These are phyloP conservation scores for Xerophyta viscosa DNA, from an alignment of 106 monocot species.

Conservation along the genomic window DNA sequence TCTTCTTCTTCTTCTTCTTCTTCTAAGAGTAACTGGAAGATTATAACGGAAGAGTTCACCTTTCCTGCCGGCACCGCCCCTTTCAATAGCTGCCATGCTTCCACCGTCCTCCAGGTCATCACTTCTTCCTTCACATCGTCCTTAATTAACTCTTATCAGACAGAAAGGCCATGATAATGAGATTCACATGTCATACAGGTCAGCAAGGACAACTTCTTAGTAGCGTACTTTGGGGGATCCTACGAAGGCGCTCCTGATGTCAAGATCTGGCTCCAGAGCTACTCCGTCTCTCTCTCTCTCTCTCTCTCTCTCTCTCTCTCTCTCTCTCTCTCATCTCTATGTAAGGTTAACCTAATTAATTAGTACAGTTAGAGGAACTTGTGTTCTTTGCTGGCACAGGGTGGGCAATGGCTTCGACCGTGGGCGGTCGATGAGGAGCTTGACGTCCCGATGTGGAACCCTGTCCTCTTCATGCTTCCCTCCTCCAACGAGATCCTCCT, in stretches of 20 bases:
- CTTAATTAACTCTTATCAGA: not conserved
- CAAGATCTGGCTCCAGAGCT: slow-evolving; percentile 89
- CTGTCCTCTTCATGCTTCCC: slow-evolving; percentile 87
- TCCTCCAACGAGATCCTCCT: slow-evolving; percentile 69
- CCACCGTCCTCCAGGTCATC: slow-evolving; percentile 72
- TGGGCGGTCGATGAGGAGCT: slow-evolving; percentile 55
- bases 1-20: no score
- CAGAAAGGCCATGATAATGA: no score
- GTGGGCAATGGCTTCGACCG: slow-evolving; percentile 66
- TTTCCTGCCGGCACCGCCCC: slow-evolving; percentile 39
- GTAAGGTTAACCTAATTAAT: no score
- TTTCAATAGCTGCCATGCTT: slow-evolving; percentile 87
- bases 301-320: not conserved
- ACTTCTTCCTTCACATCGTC: not conserved
- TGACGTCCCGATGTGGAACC: slow-evolving; percentile 96
- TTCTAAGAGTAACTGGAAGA: slow-evolving; percentile 31
- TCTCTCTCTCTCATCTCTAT: no score
- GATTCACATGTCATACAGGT: not conserved
- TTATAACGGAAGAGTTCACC: slow-evolving; percentile 52
- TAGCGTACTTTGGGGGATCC: slow-evolving; percentile 91
- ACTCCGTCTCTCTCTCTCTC: slow-evolving; percentile 18
- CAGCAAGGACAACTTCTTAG: slow-evolving; percentile 19
- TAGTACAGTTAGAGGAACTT: no score
- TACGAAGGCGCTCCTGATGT: slow-evolving; percentile 83
- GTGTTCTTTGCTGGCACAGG: slow-evolving; percentile 35